Conservation (phyloP, 2,329 filamentous ascomycete genomes). For the Fusarium stilboides region DNA sequence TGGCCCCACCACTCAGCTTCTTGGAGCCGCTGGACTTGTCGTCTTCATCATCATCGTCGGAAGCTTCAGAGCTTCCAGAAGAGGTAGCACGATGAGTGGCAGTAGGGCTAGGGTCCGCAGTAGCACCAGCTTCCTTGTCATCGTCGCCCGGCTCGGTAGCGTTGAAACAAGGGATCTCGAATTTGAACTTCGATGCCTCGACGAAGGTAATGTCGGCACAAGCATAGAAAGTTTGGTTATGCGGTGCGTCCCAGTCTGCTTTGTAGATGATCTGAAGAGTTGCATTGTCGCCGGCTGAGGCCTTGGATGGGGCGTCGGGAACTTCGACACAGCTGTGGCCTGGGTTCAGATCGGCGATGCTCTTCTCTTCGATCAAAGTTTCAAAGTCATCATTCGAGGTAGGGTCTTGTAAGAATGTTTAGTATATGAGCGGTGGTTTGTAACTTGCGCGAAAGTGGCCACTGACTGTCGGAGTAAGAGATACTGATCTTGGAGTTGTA, state of each 20-base stretch:
- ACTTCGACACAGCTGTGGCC: conserved; percentile 64
- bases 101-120: conserved; percentile 21
- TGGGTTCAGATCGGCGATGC: conserved; percentile 58
- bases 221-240: conserved; percentile 64
- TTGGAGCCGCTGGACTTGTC: conserved; percentile 60
- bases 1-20: conserved; percentile 78
- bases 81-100: conserved; percentile 28
- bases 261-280: conserved; percentile 66
- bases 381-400: conserved; percentile 58
- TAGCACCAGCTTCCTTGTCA: conserved; percentile 38
- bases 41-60: conserved; percentile 23
- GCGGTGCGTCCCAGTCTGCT: conserved; percentile 60
- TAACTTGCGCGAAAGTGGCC: not conserved
- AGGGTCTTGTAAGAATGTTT: conserved; percentile 53
- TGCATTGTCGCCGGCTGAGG: conserved; percentile 61
- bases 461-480: conserved; percentile 64
- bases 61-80: conserved; percentile 8
- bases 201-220: conserved; percentile 66
- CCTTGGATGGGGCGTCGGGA: conserved; percentile 52
- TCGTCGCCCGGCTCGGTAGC: conserved; percentile 54
- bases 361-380: conserved; percentile 55
- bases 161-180: conserved; percentile 61
- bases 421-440: not conserved
- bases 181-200: conserved; percentile 53
- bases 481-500: conserved; percentile 69